Percentiles rank a stretch among this genome's conserved stretches.
phyloP scores from a whole-genome alignment of 306 rosid species.

The Rosa persica region DNA sequence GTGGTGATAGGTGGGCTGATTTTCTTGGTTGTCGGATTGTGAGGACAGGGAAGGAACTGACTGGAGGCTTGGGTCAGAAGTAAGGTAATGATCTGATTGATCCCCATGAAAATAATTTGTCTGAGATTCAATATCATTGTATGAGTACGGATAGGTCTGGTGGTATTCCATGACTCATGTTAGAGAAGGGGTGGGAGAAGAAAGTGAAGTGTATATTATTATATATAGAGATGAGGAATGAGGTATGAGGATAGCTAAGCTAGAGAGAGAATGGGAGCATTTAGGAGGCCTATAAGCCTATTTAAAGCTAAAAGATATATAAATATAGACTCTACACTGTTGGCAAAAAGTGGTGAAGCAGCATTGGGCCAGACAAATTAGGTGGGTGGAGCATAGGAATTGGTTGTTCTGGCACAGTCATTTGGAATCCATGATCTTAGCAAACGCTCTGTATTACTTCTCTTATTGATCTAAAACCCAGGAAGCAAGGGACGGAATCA shows the following conservation, averaged over 20 bases:
- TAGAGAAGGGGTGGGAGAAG: slow-evolving; percentile 22
- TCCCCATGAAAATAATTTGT: neutral
- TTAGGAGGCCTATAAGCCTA: slow-evolving; percentile 2
- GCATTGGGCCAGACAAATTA: neutral
- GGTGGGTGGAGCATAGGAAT: slow-evolving; percentile 4
- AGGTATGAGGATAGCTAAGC: neutral
- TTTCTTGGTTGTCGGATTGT: slow-evolving; percentile 15
- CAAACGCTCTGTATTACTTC: neutral
- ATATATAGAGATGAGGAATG: slow-evolving; percentile 23
- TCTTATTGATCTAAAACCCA: neutral
- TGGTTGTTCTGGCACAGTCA: slow-evolving; percentile 15
- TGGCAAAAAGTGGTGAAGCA: slow-evolving; percentile 13
- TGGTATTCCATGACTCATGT: slow-evolving; percentile 61
- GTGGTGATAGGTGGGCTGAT: slow-evolving; percentile 23
- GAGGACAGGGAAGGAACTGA: slow-evolving; percentile 57
- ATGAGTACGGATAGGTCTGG: slow-evolving; percentile 24
- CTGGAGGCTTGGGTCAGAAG: slow-evolving; percentile 53
- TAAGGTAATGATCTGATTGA: slow-evolving; percentile 21
- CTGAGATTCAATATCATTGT: slow-evolving; percentile 6
- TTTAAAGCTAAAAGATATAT: neutral
- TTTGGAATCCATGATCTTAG: neutral
- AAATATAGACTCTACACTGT: neutral
- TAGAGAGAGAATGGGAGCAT: neutral
- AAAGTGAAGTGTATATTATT: slow-evolving; percentile 28
- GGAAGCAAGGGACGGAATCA: slow-evolving; percentile 2